phyloP scores from a whole-genome alignment of 371 early-diverging fungal species.

The Encephalitozoon romaleae region DNA sequence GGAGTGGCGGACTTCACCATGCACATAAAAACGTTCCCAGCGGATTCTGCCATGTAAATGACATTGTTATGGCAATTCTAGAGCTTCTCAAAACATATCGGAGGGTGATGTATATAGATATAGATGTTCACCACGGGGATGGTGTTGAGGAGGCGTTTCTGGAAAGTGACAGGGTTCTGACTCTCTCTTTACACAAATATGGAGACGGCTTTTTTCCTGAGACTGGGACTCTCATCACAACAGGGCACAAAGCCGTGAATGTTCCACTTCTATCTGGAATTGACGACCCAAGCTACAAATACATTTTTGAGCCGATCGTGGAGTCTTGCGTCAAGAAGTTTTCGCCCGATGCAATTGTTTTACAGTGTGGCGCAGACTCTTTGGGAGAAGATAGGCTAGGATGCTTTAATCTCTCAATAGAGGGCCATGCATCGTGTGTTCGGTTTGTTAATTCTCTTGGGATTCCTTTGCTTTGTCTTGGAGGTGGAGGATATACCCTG shows the following conservation, averaged over 20 bases:
- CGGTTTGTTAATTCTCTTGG: conserved; percentile 70
- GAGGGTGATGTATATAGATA: conserved; percentile 80
- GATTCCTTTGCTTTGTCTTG: conserved; percentile 72
- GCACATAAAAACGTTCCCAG: conserved; percentile 79
- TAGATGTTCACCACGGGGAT: conserved; percentile 89
- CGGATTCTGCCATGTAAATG: conserved; percentile 88
- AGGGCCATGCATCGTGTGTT: conserved; percentile 78
- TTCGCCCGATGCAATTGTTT: conserved; percentile 71
- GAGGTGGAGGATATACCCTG: conserved; percentile 86
- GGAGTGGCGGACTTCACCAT: conserved; percentile 88
- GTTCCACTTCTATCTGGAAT: conserved; percentile 80
- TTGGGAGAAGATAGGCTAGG: conserved; percentile 78
- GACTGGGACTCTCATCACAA: conserved; percentile 73
- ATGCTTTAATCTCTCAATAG: conserved; percentile 74
- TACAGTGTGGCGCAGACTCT: conserved; percentile 90
- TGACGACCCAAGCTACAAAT: conserved; percentile 71
- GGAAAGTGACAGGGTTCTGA: conserved; percentile 76
- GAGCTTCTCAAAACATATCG: conserved; percentile 68
- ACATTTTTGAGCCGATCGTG: conserved; percentile 73
- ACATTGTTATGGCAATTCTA: conserved; percentile 77
- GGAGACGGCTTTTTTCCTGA: conserved; percentile 83
- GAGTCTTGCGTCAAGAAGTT: conserved; percentile 68
- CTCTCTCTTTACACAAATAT: conserved; percentile 81
- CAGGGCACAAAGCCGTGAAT: conserved; percentile 70
- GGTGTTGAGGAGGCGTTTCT: conserved; percentile 84